Evolutionary conservation across 2,329 filamentous ascomycete species (phyloP), one percentile per base, ranked within the genome.

Genomic region (Arthrinium phaeospermum): DNA sequence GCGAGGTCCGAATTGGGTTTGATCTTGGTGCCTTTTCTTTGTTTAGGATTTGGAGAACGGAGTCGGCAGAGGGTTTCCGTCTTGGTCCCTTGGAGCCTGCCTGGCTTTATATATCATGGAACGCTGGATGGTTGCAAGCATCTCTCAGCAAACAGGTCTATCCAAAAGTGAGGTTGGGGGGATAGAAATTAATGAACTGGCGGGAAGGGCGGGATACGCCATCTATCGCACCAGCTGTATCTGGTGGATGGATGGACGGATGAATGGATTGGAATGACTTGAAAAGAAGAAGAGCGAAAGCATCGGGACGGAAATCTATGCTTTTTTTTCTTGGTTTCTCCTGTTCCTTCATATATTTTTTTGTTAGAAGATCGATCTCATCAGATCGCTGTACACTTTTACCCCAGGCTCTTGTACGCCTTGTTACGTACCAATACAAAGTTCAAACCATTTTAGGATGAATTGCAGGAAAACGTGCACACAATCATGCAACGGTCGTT

Each of bases 1-100:
- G 67, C 67, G 67, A 68, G 57, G 47, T 37, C 45, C 4, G 34
- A 45, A 69, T 69, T 46, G 44, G 45, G 47, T 69, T 69, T 69
- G 67, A 41, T 30, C 30, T 61, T 64, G 57, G 34, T 69, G 16
- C 30, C 34, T 49, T 49, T 69, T 27, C 49, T 49, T 49, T 27
- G 37, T 24, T 27, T 37, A n/a, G 67, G 67, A 27, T 34, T 49
- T 45, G 45, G 27, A 49, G 67, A 69, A 69, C 8, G 67, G 67
- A 69, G 67, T 69, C 67, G 27, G 67, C 27, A 47, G 67, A 34
- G 12, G 34, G 57, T 13, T n/a, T 10, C 37, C 57, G 30, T 27
- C 53, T 37, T 61, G 27, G 51, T 16, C 14, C 30, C 53, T 61
- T 61, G 53, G 53, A 61, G 14, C 34, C 34, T 64, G 57, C 57